These are phyloP conservation scores for Narthecium ossifragum DNA, from an alignment of 106 monocot genomes.

Conservation along the genomic window DNA sequence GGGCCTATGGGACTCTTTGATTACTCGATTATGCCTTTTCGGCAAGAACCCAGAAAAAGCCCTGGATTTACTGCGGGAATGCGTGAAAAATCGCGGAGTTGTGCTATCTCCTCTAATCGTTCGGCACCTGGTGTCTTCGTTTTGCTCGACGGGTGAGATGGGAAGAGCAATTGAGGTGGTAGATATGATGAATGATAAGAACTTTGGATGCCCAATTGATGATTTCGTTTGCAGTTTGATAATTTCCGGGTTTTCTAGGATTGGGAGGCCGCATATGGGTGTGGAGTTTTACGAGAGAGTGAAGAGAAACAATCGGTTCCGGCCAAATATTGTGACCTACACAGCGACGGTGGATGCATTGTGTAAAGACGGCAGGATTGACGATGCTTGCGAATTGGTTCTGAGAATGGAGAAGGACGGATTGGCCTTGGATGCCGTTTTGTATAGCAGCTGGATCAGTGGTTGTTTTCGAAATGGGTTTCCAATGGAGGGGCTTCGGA, in stretches of 20 bases:
- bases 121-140: constrained; percentile 25
- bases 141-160: constrained; percentile 35
- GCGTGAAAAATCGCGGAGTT: constrained; percentile 24
- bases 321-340: constrained; percentile 43
- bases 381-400: constrained; percentile 44
- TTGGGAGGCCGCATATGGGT: constrained; percentile 36
- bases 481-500: constrained; percentile 46
- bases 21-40: constrained; percentile 36
- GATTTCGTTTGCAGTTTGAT: constrained; percentile 51
- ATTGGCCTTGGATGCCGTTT: constrained; percentile 37
- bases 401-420: constrained; percentile 37
- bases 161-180: constrained; percentile 56
- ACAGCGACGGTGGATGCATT: constrained; percentile 56
- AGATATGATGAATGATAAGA: constrained; percentile 32
- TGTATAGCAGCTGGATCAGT: constrained; percentile 43
- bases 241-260: constrained; percentile 49
- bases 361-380: constrained; percentile 31
- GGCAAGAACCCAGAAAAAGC: constrained; percentile 43
- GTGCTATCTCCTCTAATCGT: constrained; percentile 30
- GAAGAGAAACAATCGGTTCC: constrained; percentile 20
- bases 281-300: constrained; percentile 36
- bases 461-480: constrained; percentile 36
- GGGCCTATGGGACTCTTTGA: constrained; percentile 36
- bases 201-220: constrained; percentile 26
- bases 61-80: constrained; percentile 39